phyloP scores from a whole-genome alignment of 2,329 filamentous ascomycete genomes.

The Aspergillus uvarum region DNA sequence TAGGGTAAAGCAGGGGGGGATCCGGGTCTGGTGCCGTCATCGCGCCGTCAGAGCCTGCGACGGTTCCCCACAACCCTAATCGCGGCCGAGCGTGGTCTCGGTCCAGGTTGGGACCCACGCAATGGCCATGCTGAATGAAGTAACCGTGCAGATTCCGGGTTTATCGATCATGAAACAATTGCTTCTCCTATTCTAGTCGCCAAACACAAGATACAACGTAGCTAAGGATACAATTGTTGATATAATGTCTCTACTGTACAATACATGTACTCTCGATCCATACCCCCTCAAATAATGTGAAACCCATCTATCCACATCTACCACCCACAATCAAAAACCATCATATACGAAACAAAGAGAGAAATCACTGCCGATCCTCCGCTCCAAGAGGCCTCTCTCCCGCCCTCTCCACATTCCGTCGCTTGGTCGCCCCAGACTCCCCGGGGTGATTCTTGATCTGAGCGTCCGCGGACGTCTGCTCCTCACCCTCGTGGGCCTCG shows the following conservation, averaged over 20 bases:
- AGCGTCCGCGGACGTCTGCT: slow-evolving; percentile 8
- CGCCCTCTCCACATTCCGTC: slow-evolving; percentile 8
- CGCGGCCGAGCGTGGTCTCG: no score
- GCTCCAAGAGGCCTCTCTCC: slow-evolving; percentile 7
- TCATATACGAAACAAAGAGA: background rate
- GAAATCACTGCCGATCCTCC: slow-evolving; percentile 7
- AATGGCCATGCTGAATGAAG: background rate
- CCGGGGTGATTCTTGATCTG: slow-evolving; percentile 10
- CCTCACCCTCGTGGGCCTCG: slow-evolving; percentile 11
- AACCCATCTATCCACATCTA: no score
- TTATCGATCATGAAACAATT: no score
- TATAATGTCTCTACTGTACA: no score
- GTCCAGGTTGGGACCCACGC: background rate
- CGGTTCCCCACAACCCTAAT: background rate
- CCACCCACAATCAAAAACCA: background rate
- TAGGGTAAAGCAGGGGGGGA: background rate
- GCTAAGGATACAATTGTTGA: no score
- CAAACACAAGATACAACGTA: no score
- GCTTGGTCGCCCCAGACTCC: slow-evolving; percentile 2
- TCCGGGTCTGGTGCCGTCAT: background rate
- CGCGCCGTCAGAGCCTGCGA: background rate
- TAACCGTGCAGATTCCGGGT: background rate
- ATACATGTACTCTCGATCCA: no score
- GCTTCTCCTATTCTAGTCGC: no score
- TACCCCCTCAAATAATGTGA: no score